A percentile compares a stretch with the other conserved stretches of the same genome.
Evolutionary conservation across 441 rosid genomes (phyloP).

Genomic region (Erodium texanum): DNA sequence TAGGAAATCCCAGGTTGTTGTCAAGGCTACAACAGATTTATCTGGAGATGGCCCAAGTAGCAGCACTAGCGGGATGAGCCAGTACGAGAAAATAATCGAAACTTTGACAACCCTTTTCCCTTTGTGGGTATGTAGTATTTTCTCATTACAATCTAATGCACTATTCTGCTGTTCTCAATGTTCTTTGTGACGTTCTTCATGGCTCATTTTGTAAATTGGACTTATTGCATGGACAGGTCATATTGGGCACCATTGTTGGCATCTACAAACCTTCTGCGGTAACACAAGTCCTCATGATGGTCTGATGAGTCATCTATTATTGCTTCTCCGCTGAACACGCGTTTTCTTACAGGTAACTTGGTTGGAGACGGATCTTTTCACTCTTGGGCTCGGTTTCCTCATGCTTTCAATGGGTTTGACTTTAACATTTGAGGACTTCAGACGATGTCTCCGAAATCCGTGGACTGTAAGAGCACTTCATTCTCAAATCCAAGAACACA

Average conservation of each 20-base stretch:
- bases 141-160: conserved; percentile 10
- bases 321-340: conserved; percentile 11
- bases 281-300: conserved; percentile 19
- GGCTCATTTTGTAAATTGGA: background rate
- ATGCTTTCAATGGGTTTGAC: conserved; percentile 98
- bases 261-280: conserved; percentile 86
- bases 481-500: conserved; percentile 4
- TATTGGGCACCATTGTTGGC: conserved; percentile 75
- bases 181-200: background rate
- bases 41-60: conserved; percentile 51
- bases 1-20: conserved; percentile 37
- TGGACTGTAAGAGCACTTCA: conserved; percentile 66
- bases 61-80: conserved; percentile 38
- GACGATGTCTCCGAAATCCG: conserved; percentile 78
- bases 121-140: conserved; percentile 56
- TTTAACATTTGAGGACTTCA: conserved; percentile 78
- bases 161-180: too few relatives aligned
- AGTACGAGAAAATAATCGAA: conserved; percentile 67
- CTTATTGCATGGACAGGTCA: conserved; percentile 57
- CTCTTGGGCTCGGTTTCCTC: conserved; percentile 79
- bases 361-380: conserved; percentile 83
- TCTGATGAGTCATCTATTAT: conserved; percentile 4
- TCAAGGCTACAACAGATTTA: conserved; percentile 57
- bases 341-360: conserved; percentile 62
- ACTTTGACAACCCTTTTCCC: conserved; percentile 85